These are phyloP conservation scores for Trichosporon coremiiforme DNA, from an alignment of 1,284 basidiomycete genomes.

Conservation along the genomic window DNA sequence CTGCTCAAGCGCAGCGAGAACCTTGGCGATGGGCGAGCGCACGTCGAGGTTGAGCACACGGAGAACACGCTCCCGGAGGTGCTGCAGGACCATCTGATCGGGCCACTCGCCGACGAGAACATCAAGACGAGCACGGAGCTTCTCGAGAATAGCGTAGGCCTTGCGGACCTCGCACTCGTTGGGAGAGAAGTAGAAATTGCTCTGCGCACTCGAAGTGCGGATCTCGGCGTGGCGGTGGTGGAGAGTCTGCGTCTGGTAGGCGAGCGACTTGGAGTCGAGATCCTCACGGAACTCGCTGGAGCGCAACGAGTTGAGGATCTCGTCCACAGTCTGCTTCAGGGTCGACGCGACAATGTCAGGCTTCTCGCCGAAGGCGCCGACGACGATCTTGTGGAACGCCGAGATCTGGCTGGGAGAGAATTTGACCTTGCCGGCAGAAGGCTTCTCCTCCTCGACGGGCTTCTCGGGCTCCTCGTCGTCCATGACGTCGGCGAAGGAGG, in stretches of 20 bases:
- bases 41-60: conserved; percentile 68
- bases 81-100: conserved; percentile 92
- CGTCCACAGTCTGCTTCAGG: conserved; percentile 36
- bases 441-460: conserved; percentile 26
- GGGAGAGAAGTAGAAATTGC: conserved; percentile 77
- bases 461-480: conserved; percentile 30
- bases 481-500: conserved; percentile 69
- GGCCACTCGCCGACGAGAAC: conserved; percentile 81
- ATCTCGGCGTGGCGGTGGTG: conserved; percentile 48
- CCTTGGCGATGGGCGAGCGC: conserved; percentile 75
- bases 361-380: conserved; percentile 31
- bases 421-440: conserved; percentile 29
- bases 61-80: conserved; percentile 76
- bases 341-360: conserved; percentile 20
- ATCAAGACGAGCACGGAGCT: conserved; percentile 63
- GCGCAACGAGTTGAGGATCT: conserved; percentile 36
- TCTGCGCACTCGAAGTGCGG: conserved; percentile 56
- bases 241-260: conserved; percentile 44
- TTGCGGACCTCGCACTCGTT: conserved; percentile 72
- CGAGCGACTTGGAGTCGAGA: conserved; percentile 43
- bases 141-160: conserved; percentile 62
- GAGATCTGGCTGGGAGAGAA: conserved; percentile 35
- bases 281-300: conserved; percentile 34
- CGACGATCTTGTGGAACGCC: conserved; percentile 41
- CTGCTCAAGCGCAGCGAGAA: conserved; percentile 83